These are phyloP conservation scores for Angomonas ambiguus DNA, from an alignment of 208 protist species.

Conservation along the genomic window DNA sequence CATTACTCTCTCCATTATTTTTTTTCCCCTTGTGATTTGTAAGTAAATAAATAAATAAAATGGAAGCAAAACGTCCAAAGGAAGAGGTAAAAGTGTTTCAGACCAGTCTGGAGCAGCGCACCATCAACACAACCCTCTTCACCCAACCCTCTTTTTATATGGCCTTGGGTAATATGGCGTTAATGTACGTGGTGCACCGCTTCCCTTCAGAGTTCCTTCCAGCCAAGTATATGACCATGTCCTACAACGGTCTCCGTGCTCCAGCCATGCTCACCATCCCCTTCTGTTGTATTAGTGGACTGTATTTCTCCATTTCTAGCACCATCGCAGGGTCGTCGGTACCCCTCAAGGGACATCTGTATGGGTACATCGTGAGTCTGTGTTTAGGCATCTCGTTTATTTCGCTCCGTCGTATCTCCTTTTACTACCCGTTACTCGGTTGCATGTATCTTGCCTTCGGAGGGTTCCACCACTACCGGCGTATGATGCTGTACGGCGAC, in stretches of 20 bases:
- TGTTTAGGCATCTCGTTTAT: slow-evolving; percentile 61
- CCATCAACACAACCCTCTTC: slow-evolving; percentile 65
- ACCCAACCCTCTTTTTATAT: slow-evolving; percentile 81
- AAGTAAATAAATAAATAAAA: too few relatives aligned
- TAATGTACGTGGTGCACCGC: slow-evolving; percentile 75
- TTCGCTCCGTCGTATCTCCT: slow-evolving; percentile 63
- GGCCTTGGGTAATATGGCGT: slow-evolving; percentile 58
- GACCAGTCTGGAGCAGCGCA: slow-evolving; percentile 65
- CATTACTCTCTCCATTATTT: too few relatives aligned
- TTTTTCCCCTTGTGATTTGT: too few relatives aligned
- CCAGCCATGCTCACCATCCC: slow-evolving; percentile 68
- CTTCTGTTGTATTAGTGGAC: slow-evolving; percentile 66
- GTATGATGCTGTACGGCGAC: slow-evolving; percentile 83
- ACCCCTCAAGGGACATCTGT: slow-evolving; percentile 60
- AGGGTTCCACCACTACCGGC: slow-evolving; percentile 80
- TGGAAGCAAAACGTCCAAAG: background rate
- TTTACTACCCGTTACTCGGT: slow-evolving; percentile 83
- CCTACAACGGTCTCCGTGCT: slow-evolving; percentile 73
- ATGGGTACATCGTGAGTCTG: slow-evolving; percentile 66
- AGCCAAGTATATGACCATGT: slow-evolving; percentile 63
- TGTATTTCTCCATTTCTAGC: slow-evolving; percentile 73
- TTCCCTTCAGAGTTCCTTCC: slow-evolving; percentile 82
- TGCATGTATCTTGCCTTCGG: slow-evolving; percentile 77
- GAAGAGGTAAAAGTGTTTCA: slow-evolving; percentile 76
- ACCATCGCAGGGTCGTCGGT: slow-evolving; percentile 47